phyloP scores from a whole-genome alignment of 257 asterid species.

The Solanum infundibuliforme region DNA sequence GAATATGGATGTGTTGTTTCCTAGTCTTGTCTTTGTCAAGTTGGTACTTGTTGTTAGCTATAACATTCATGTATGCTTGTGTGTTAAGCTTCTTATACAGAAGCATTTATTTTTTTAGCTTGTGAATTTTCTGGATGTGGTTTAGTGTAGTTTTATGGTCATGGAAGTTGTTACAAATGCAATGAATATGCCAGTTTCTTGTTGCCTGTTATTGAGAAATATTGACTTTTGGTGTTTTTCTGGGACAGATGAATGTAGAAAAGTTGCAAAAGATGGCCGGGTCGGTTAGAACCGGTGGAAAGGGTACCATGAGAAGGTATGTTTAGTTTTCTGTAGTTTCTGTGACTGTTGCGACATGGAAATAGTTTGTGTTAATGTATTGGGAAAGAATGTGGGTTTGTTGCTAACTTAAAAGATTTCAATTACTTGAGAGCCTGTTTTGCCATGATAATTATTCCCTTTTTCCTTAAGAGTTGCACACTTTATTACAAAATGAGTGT shows the following conservation, averaged over 20 bases:
- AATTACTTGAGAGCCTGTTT: not conserved
- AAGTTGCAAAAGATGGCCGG: constrained; percentile 66
- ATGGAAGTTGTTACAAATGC: not conserved
- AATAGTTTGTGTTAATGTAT: not conserved
- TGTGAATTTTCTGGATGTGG: not conserved
- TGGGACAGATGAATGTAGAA: constrained; percentile 65
- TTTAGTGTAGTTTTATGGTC: not conserved
- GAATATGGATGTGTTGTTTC: not conserved
- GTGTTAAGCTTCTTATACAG: not conserved
- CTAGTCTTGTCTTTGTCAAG: not conserved
- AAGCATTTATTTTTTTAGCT: not conserved
- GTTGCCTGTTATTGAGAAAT: not conserved
- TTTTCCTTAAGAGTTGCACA: not conserved
- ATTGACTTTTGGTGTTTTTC: not conserved
- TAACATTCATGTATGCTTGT: not conserved
- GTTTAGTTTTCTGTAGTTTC: not conserved
- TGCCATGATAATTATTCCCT: not conserved
- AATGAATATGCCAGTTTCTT: not conserved
- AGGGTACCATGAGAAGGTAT: constrained; percentile 67
- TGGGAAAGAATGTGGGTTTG: not conserved
- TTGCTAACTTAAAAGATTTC: not conserved
- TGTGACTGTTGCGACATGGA: not conserved
- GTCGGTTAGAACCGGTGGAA: constrained; percentile 69
- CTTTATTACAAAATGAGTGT: not conserved
- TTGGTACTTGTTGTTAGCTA: not conserved